Base-by-base conservation (phyloP, 2,329 filamentous ascomycete species). In the Endocalyx cinctus region DNA sequence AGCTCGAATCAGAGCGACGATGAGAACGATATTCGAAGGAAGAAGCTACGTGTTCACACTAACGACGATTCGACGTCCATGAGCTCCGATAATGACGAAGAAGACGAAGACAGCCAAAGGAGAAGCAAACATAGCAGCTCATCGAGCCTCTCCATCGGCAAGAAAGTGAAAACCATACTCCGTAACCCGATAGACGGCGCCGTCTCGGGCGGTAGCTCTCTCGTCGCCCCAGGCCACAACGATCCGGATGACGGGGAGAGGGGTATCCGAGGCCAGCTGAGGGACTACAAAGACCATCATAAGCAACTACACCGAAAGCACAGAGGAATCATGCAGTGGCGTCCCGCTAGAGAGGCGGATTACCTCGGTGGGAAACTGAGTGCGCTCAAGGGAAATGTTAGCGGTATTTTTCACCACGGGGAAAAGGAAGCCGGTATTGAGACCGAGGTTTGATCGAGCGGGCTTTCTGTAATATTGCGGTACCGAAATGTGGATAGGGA, bases 311-410 rank as follows among this genome's bases (percentile, higher is more conserved):
- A 85, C 55, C 64, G 80, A 30, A 72, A 74, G 51, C 79, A 87
- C 49, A 62, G 79, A 15, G 83, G 83, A 0, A 52, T 83, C 25
- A 87, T 87, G 83, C 83, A 87, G 59, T 87, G 81, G 77, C 62
- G 67, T n/a, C 64, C 62, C 11, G 63, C 64, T n/a, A 63, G 66
- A 55, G 72, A 49, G 72, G 58, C 64, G 39, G 66, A 72, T 45
- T 60, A 71, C 67, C 14, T 65, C 65, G 53, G 77, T 58, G 34
- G 59, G 64, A 73, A 79, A 47, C 42, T 69, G 8, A 63, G 62
- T 20, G 74, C 72, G 56, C 67, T 81, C 38, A 74, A 77, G 49
- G 72, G 77, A 25, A 75, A 77, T 35, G 68, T 77, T 2, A 67
- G 70, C 39, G 60, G 69, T 17, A 62, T 72, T 4, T 77, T 84